Conservation (phyloP, 805 yeast species). For the Ogataea pini region DNA sequence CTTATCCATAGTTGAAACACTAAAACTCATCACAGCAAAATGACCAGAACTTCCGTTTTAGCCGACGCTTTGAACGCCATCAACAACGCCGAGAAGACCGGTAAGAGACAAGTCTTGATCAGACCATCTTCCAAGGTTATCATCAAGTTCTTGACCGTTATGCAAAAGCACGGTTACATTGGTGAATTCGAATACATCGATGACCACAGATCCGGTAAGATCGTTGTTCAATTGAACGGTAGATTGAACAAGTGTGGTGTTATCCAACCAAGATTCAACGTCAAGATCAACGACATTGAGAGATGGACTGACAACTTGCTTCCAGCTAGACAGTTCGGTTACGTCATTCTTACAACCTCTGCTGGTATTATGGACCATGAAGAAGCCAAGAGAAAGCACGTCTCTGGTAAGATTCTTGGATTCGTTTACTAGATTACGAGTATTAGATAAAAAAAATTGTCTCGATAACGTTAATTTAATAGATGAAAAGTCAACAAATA, state of each 20-base stretch:
- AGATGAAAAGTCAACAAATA: conserved; percentile 1
- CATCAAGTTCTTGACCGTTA: conserved; percentile 93
- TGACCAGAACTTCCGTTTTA: conserved; percentile 98
- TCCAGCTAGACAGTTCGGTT: conserved; percentile 99
- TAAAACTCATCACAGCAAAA: conserved; percentile 38
- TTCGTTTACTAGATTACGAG: conserved; percentile 74
- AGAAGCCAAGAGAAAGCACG: conserved; percentile 99
- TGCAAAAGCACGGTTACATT: conserved; percentile 98
- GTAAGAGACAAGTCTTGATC: conserved; percentile 97
- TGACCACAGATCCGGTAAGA: conserved; percentile 99
- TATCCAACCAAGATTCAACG: conserved; percentile 97
- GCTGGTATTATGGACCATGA: conserved; percentile 99
- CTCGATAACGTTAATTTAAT: conserved; percentile 5
- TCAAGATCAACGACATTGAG: conserved; percentile 92
- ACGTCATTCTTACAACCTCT: conserved; percentile 95
- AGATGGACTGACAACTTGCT: conserved; percentile 98
- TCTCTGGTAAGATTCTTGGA: conserved; percentile 97
- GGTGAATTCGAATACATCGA: conserved; percentile 98
- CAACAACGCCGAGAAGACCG: conserved; percentile 99
- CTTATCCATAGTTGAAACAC: background rate
- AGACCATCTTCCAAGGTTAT: conserved; percentile 99
- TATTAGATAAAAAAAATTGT: conserved; percentile 4
- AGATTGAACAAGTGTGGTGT: conserved; percentile 99
- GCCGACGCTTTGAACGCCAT: conserved; percentile 98
- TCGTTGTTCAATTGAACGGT: conserved; percentile 95